Evolutionary conservation across 306 rosid genomes (phyloP).

Genomic region (Trifolium dubium): DNA sequence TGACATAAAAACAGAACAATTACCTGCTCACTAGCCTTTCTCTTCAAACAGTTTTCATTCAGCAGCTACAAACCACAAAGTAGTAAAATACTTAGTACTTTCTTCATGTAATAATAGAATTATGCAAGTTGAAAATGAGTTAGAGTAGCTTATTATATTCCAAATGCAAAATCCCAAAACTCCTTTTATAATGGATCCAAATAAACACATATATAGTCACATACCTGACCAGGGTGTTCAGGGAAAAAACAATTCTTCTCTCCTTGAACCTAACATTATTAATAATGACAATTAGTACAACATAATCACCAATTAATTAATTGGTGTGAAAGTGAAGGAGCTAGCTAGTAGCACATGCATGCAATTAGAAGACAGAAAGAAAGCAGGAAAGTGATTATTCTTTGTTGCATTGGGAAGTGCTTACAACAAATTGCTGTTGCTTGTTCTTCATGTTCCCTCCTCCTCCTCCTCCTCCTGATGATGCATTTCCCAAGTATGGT

Average conservation of each 20-base stretch:
- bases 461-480: constrained; percentile 46
- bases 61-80: constrained; percentile 54
- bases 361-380: constrained; percentile 27
- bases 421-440: constrained; percentile 66
- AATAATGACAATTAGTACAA: constrained; percentile 50
- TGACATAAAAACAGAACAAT: not conserved
- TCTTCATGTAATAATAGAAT: not conserved
- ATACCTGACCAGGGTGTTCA: constrained; percentile 98
- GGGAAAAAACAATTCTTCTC: constrained; percentile 91
- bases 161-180: constrained; percentile 39
- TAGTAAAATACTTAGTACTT: not conserved
- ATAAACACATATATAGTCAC: constrained; percentile 33
- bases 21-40: constrained; percentile 69
- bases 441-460: constrained; percentile 57
- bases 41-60: constrained; percentile 83
- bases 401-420: constrained; percentile 49
- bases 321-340: not conserved
- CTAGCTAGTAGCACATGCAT: constrained; percentile 33
- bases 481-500: constrained; percentile 84
- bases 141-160: not conserved
- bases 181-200: constrained; percentile 47
- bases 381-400: constrained; percentile 31
- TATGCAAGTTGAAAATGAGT: constrained; percentile 7
- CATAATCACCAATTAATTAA: constrained; percentile 44
- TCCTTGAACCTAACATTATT: constrained; percentile 73